Evolutionary conservation across 163 green algal genomes (phyloP).

Genomic region (Scenedesmus sp.): DNA sequence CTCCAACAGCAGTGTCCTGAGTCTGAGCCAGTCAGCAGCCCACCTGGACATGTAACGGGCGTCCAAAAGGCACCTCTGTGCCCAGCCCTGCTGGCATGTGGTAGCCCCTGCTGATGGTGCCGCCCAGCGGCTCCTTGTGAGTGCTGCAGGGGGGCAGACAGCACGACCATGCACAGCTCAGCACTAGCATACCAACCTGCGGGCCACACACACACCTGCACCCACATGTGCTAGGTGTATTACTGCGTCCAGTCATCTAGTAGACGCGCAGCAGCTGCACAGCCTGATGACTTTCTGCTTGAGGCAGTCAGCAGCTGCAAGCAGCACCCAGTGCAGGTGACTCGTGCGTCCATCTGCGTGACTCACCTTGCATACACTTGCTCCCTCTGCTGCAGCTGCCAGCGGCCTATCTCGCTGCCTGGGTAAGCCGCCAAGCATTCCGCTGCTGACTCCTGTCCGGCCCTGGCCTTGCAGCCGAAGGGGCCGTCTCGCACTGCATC

Average conservation of each 20-base stretch:
- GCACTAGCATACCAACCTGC: too few species aligned
- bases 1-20: neutral
- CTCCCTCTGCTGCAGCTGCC: conserved; percentile 76
- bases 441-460: conserved; percentile 59
- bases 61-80: conserved; percentile 67
- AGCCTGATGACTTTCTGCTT: neutral
- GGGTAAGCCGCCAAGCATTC: conserved; percentile 71
- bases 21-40: neutral
- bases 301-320: too few species aligned
- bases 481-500: conserved; percentile 64
- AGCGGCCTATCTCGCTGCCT: conserved; percentile 71
- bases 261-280: neutral
- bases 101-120: conserved; percentile 70
- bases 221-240: neutral
- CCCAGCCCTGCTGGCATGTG: conserved; percentile 72
- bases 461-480: conserved; percentile 66
- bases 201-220: neutral
- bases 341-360: too few species aligned
- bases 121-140: conserved; percentile 77
- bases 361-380: conserved; percentile 76
- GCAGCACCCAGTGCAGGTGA: neutral
- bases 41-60: conserved; percentile 61
- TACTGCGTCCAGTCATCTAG: too few species aligned
- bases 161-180: neutral
- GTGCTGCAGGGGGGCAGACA: conserved; percentile 54